phyloP scores from a whole-genome alignment of 1,139 yeast species.

The Spathaspora sp. region DNA sequence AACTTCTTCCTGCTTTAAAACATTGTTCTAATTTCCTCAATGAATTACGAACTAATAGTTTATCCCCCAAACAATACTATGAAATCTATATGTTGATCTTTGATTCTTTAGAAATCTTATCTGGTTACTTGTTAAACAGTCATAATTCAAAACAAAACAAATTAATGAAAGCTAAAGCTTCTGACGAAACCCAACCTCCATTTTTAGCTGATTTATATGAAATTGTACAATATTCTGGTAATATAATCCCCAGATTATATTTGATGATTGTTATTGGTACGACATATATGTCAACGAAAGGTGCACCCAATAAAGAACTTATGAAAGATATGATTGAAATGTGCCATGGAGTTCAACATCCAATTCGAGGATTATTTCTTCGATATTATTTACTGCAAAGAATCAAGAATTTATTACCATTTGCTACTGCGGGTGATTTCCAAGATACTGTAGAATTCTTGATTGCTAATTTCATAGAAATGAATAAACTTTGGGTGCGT shows the following conservation, averaged over 20 bases:
- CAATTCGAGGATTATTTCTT: slow-evolving; percentile 83
- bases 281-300: slow-evolving; percentile 74
- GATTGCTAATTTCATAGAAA: slow-evolving; percentile 85
- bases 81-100: slow-evolving; percentile 85
- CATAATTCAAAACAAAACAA: slow-evolving; percentile 48
- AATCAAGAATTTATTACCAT: slow-evolving; percentile 69
- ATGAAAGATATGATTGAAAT: slow-evolving; percentile 96
- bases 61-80: slow-evolving; percentile 90
- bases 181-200: slow-evolving; percentile 32
- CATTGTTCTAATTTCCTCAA: slow-evolving; percentile 82
- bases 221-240: slow-evolving; percentile 92
- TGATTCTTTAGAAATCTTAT: slow-evolving; percentile 75
- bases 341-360: slow-evolving; percentile 98
- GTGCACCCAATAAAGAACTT: slow-evolving; percentile 81
- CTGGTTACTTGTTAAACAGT: slow-evolving; percentile 62
- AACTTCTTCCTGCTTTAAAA: slow-evolving; percentile 81
- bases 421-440: slow-evolving; percentile 44
- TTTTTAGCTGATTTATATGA: slow-evolving; percentile 91
- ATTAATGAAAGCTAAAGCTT: slow-evolving; percentile 7
- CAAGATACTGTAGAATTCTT: slow-evolving; percentile 71
- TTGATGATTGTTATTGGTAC: slow-evolving; percentile 96
- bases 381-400: slow-evolving; percentile 87
- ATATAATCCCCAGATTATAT: slow-evolving; percentile 86
- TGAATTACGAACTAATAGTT: slow-evolving; percentile 73
- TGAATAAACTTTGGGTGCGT: slow-evolving; percentile 97